Evolutionary conservation across 1,284 basidiomycete genomes (phyloP), one percentile per base, ranked within the genome.

Genomic region (Trametes sp.): DNA sequence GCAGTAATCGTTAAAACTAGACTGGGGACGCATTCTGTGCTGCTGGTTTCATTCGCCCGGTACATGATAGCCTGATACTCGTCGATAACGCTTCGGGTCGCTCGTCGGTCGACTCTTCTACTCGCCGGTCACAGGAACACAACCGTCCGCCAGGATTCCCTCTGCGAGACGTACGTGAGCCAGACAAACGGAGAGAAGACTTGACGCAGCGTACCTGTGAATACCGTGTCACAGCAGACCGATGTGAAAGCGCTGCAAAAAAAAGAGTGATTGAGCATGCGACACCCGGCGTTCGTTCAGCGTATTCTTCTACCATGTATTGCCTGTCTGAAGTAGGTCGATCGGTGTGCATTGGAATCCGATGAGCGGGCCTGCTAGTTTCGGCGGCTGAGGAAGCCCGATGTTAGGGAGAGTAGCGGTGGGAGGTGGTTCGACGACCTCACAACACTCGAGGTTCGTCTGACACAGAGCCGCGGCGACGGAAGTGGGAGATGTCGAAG

Each of bases 391-490:
- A 16, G 8, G 44, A 10, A 24, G 54, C 19, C 45, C 54, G 16
- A 56, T 35, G 19, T 38, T 56, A 10, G 33, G 54, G 14, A 29
- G 19, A 9, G 24, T 28, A 3, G 8, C 26, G 36, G 23, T 49
- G 8, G 31, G 21, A 26, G 54, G 44, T 19, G 44, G 24, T 28
- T 56, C 45, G 19, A 48, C 54, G 16, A 56, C 45, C 13, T 38
- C 45, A n/a, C 45, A 38, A 35, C 54, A 56, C 24, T 38, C 45
- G 45, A 48, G 54, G 24, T 56, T 28, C 4, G 54, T 29, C 31
- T 45, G 45, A 48, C 54, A 56, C n/a, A 9, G 35, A 19, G 45
- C 44, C 45, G 54, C 35, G n/a, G 44, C 29, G 23, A 56, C 46
- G 33, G 45, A 38, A 4, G 33, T 49, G 10, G 44, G 54, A 4